Conservation (phyloP, 441 rosid species). For the Isatis lusitanica region DNA sequence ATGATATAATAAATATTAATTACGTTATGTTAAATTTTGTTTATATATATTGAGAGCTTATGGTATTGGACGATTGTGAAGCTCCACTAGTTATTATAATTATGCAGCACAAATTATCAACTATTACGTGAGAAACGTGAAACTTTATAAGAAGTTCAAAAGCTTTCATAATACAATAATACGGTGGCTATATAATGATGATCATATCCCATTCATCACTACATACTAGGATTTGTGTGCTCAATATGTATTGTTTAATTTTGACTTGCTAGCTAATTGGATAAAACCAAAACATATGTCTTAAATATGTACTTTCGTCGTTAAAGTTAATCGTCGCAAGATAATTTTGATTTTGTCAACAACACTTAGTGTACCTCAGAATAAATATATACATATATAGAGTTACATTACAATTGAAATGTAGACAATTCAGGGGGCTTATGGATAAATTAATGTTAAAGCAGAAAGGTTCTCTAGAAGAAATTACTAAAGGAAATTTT, state of each 20-base stretch:
- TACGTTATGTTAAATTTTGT: not conserved
- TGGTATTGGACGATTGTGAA: conserved; percentile 28
- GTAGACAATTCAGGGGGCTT: not conserved
- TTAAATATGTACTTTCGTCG: not conserved
- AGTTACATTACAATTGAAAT: not conserved
- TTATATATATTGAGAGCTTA: conserved; percentile 1
- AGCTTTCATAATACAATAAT: conserved; percentile 24
- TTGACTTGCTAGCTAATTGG: not conserved
- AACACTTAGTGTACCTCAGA: not conserved
- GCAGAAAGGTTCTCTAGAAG: conserved; percentile 24
- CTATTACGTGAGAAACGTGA: conserved; percentile 29
- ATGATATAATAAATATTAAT: not conserved
- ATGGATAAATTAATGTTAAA: conserved; percentile 2
- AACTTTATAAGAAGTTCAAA: conserved; percentile 26
- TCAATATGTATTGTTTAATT: not conserved
- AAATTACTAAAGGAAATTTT: not conserved
- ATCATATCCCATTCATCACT: conserved; percentile 8
- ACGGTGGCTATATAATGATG: conserved; percentile 11
- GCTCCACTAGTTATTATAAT: conserved; percentile 24
- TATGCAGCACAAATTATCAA: conserved; percentile 3
- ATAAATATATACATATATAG: not conserved
- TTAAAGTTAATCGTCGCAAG: not conserved
- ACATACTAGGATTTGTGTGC: conserved; percentile 2
- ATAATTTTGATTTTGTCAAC: not conserved
- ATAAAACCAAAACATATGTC: not conserved